A percentile compares a stretch with the other conserved stretches of the same genome.
Evolutionary conservation across 305 asterid genomes (phyloP).

Genomic region (Andrographis paniculata): DNA sequence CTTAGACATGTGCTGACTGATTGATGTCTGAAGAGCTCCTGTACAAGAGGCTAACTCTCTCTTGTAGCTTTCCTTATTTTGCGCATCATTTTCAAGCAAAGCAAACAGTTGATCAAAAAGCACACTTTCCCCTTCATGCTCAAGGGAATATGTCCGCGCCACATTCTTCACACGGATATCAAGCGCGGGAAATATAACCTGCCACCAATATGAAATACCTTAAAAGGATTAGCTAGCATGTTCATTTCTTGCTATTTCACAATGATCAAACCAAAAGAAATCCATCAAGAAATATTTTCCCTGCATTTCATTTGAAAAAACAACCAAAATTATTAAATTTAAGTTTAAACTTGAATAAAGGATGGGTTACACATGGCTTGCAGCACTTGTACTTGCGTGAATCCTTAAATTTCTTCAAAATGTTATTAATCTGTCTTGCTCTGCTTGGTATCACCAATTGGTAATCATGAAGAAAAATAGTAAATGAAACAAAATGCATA

Average conservation of each 20-base stretch:
- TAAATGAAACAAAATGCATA: constrained; percentile 1
- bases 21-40: constrained; percentile 93
- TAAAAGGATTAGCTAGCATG: constrained; percentile 4
- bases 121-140: constrained; percentile 97
- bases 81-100: constrained; percentile 50
- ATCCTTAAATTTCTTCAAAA: neutral
- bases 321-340: neutral
- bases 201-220: constrained; percentile 19
- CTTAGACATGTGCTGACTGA: constrained; percentile 99
- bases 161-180: constrained; percentile 99
- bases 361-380: neutral
- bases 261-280: constrained; percentile 9
- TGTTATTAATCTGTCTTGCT: neutral
- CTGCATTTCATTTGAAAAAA: constrained; percentile 2
- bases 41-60: constrained; percentile 97
- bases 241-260: constrained; percentile 1
- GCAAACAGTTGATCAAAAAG: constrained; percentile 92
- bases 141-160: constrained; percentile 97
- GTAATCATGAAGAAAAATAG: constrained; percentile 9
- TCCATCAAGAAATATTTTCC: constrained; percentile 8
- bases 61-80: constrained; percentile 69
- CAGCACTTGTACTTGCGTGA: neutral
- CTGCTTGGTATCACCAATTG: neutral
- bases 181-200: constrained; percentile 98
- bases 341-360: too few species aligned